Conservation (phyloP, 306 rosid genomes). For the Fragaria ananassa region DNA sequence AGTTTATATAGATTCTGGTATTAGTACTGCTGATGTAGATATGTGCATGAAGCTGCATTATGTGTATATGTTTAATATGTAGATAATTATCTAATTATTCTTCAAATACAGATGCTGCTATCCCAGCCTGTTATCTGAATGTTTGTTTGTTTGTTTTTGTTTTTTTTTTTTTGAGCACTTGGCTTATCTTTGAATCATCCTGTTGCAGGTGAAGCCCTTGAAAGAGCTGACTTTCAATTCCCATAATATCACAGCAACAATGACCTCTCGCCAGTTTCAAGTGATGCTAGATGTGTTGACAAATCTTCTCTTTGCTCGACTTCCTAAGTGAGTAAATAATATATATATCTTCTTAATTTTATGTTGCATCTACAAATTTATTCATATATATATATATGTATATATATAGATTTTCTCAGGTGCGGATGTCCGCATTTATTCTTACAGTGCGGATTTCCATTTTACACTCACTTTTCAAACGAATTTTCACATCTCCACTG, state of each 20-base stretch:
- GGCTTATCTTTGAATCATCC: slow-evolving; percentile 22
- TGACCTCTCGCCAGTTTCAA: slow-evolving; percentile 99
- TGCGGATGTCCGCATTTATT: too few species aligned
- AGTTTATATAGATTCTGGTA: not conserved
- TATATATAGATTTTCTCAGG: too few species aligned
- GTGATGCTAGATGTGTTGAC: slow-evolving; percentile 92
- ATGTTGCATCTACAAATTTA: not conserved
- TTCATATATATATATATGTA: not conserved
- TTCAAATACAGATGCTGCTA: not conserved
- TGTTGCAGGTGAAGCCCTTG: slow-evolving; percentile 88
- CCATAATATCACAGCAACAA: slow-evolving; percentile 79
- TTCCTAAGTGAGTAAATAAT: slow-evolving; percentile 58
- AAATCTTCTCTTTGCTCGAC: slow-evolving; percentile 90
- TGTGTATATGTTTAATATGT: not conserved
- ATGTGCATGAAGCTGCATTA: not conserved
- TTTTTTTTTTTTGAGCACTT: not conserved
- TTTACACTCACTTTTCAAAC: too few species aligned
- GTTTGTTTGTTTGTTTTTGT: not conserved
- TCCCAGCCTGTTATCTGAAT: slow-evolving; percentile 1
- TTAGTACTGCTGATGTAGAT: not conserved
- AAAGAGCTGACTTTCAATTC: slow-evolving; percentile 92
- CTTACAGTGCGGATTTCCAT: too few species aligned
- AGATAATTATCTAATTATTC: not conserved
- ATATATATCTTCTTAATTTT: slow-evolving; percentile 21
- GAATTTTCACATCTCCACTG: too few species aligned